These are phyloP conservation scores for Heliocybe sulcata DNA, from an alignment of 1,284 basidiomycete species.

Conservation along the genomic window DNA sequence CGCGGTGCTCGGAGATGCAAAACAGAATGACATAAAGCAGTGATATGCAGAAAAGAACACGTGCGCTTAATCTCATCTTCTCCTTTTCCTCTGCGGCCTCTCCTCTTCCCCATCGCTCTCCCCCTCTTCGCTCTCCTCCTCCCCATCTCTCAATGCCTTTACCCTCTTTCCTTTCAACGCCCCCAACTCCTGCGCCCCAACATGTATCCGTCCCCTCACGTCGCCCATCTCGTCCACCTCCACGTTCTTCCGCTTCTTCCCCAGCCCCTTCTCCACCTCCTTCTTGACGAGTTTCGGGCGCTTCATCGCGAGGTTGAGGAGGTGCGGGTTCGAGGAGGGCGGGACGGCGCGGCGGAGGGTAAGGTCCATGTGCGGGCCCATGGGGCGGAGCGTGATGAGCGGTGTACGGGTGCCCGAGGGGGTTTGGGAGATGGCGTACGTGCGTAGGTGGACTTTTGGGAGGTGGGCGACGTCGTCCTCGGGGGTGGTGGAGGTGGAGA, in stretches of 20 bases:
- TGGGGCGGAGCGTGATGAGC: conserved; percentile 76
- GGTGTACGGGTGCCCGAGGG: conserved; percentile 76
- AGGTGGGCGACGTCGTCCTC: conserved; percentile 31
- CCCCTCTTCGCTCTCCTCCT: conserved; percentile 25
- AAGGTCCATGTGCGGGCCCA: conserved; percentile 91
- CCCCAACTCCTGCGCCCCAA: conserved; percentile 84
- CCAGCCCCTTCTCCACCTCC: conserved; percentile 81
- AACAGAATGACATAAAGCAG: not conserved
- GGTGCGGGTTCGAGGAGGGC: conserved; percentile 69
- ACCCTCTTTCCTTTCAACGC: conserved; percentile 89
- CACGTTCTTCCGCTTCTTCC: conserved; percentile 90
- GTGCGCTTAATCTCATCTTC: not conserved
- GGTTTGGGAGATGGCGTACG: conserved; percentile 75
- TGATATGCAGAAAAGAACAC: not conserved
- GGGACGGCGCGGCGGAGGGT: conserved; percentile 57
- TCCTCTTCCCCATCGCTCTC: conserved; percentile 20
- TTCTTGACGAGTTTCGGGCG: conserved; percentile 84
- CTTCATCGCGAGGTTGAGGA: conserved; percentile 77
- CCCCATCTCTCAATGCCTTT: conserved; percentile 71
- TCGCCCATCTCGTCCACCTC: conserved; percentile 99
- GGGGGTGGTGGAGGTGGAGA: conserved; percentile 35
- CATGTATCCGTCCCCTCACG: conserved; percentile 83
- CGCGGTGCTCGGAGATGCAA: too few species aligned
- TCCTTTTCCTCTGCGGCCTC: conserved; percentile 9
- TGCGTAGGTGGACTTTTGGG: conserved; percentile 84